These are phyloP conservation scores for Aspergillus avenaceus DNA, from an alignment of 495 filamentous ascomycete species.

Conservation along the genomic window DNA sequence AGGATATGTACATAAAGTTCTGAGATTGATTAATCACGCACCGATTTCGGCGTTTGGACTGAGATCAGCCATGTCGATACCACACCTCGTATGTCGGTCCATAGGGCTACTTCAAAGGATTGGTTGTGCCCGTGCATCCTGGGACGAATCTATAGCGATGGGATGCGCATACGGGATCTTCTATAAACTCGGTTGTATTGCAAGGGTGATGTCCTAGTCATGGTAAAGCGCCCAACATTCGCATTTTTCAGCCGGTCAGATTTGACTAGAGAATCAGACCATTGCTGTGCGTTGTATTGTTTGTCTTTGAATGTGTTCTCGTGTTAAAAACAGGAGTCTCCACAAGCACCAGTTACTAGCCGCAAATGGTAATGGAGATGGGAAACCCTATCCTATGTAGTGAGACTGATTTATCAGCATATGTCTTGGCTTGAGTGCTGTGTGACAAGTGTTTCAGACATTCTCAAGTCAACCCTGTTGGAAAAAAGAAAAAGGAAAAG, in stretches of 20 bases:
- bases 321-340: too few relatives aligned
- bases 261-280: too few relatives aligned
- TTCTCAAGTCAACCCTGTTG: too few relatives aligned
- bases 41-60: slow-evolving; percentile 36
- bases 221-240: too few relatives aligned
- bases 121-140: background rate
- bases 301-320: background rate
- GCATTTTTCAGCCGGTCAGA: background rate
- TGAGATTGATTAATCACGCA: slow-evolving; percentile 37
- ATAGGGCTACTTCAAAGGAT: background rate
- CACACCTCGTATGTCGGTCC: background rate
- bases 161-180: background rate
- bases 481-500: too few relatives aligned
- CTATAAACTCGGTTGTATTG: too few relatives aligned
- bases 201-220: too few relatives aligned
- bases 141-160: background rate
- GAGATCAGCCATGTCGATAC: slow-evolving; percentile 13
- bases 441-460: too few relatives aligned
- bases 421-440: background rate
- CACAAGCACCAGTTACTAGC: background rate
- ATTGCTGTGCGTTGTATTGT: background rate
- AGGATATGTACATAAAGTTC: slow-evolving; percentile 46
- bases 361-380: background rate
- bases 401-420: background rate
- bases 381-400: too few relatives aligned